phyloP scores from a whole-genome alignment of 768 basidiomycete genomes.

The Kwoniella sp. region DNA sequence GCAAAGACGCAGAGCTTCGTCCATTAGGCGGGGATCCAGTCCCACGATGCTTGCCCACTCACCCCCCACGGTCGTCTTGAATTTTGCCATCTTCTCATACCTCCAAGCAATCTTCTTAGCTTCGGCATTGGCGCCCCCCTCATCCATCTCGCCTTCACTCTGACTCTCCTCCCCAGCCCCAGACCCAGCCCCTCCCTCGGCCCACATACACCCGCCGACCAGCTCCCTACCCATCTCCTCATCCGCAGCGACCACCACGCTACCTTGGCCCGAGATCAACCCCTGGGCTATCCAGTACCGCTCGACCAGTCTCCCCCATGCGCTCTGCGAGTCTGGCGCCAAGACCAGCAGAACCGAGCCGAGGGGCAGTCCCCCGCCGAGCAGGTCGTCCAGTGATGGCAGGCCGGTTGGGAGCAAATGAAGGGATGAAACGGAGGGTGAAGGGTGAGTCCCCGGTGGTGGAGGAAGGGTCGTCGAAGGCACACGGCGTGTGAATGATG shows the following conservation, averaged over 20 bases:
- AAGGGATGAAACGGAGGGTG: slow-evolving; percentile 46
- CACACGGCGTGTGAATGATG: slow-evolving; percentile 48
- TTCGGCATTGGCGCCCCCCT: slow-evolving; percentile 40
- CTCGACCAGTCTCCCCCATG: slow-evolving; percentile 76
- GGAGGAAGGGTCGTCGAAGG: slow-evolving; percentile 27
- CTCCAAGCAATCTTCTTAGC: slow-evolving; percentile 96
- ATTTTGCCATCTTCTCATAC: slow-evolving; percentile 88
- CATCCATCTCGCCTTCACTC: slow-evolving; percentile 49
- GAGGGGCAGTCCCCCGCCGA: slow-evolving; percentile 77
- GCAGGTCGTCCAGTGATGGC: slow-evolving; percentile 87
- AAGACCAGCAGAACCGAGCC: slow-evolving; percentile 68
- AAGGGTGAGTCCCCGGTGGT: slow-evolving; percentile 46
- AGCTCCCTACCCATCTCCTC: slow-evolving; percentile 56
- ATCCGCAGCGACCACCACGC: slow-evolving; percentile 61
- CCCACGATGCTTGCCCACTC: too few relatives aligned
- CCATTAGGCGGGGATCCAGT: background rate
- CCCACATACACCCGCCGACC: slow-evolving; percentile 76
- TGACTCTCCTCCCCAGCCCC: slow-evolving; percentile 48
- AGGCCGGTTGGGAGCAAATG: slow-evolving; percentile 70
- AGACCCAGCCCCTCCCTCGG: slow-evolving; percentile 51
- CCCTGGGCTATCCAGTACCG: slow-evolving; percentile 90
- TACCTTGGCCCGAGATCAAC: slow-evolving; percentile 64
- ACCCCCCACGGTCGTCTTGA: slow-evolving; percentile 70
- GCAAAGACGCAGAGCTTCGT: background rate
- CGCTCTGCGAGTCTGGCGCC: slow-evolving; percentile 80